These are phyloP conservation scores for Rhizophagus prolifer DNA, from an alignment of 192 early-diverging fungal species.

Conservation along the genomic window DNA sequence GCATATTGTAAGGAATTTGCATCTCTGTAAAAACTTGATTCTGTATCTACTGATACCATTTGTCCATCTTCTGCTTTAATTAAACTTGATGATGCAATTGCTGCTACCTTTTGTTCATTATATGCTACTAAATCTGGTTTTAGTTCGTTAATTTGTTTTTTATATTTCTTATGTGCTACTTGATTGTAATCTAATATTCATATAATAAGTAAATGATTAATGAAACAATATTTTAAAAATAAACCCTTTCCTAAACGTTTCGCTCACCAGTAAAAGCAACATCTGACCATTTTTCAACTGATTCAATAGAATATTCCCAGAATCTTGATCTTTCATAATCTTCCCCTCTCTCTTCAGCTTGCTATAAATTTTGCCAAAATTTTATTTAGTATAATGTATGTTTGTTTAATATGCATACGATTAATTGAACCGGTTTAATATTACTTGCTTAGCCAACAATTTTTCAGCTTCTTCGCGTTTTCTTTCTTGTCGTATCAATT, in stretches of 20 bases:
- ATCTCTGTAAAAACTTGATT: constrained; percentile 59
- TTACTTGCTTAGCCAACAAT: constrained; percentile 56
- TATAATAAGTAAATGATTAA: constrained; percentile 16
- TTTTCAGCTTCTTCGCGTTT: constrained; percentile 74
- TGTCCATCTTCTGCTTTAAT: constrained; percentile 43
- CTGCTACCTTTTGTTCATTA: constrained; percentile 59
- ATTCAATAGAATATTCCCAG: constrained; percentile 83
- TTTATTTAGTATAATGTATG: neutral
- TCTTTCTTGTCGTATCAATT: constrained; percentile 64
- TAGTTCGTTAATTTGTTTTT: constrained; percentile 71
- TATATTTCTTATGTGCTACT: constrained; percentile 86
- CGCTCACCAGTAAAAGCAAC: constrained; percentile 76
- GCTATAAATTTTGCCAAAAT: constrained; percentile 30
- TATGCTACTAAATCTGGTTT: constrained; percentile 83
- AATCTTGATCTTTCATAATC: constrained; percentile 85
- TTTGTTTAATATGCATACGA: neutral
- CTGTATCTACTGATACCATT: constrained; percentile 33
- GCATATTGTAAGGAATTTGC: constrained; percentile 71
- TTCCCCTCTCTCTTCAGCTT: constrained; percentile 66
- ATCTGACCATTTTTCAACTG: constrained; percentile 82
- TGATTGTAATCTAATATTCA: constrained; percentile 70
- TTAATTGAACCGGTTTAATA: neutral
- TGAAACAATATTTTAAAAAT: neutral
- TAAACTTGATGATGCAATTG: constrained; percentile 29
- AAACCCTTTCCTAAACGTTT: neutral